These are phyloP conservation scores for Candida sphagnicola DNA, from an alignment of 805 yeast genomes.

Conservation along the genomic window DNA sequence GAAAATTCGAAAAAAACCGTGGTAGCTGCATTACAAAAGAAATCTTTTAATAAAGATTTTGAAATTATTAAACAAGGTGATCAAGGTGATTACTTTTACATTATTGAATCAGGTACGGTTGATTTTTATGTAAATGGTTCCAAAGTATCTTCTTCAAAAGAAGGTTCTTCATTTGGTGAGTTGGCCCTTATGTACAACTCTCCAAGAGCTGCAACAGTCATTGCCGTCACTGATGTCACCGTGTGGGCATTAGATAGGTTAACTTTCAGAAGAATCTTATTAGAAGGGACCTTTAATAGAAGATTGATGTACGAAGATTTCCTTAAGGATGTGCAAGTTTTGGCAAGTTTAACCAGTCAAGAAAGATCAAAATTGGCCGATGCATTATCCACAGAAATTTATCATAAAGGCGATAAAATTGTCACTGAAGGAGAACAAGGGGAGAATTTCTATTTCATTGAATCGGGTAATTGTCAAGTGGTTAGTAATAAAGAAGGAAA, in stretches of 20 bases:
- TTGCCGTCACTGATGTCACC: conserved; percentile 65
- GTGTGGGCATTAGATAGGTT: conserved; percentile 90
- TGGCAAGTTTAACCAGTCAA: conserved; percentile 65
- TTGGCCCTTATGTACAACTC: conserved; percentile 96
- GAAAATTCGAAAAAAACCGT: conserved; percentile 72
- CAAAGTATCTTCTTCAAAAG: conserved; percentile 69
- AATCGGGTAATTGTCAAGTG: conserved; percentile 81
- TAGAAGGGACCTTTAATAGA: conserved; percentile 88
- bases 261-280: conserved; percentile 85
- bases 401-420: conserved; percentile 66
- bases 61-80: conserved; percentile 87
- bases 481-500: conserved; percentile 57
- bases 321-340: conserved; percentile 79
- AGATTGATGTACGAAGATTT: conserved; percentile 88
- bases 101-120: conserved; percentile 80
- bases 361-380: conserved; percentile 93
- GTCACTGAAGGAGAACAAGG: conserved; percentile 78
- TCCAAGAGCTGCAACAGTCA: conserved; percentile 94
- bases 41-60: conserved; percentile 51
- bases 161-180: conserved; percentile 94
- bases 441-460: conserved; percentile 43
- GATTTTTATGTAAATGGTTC: conserved; percentile 71
- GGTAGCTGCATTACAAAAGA: conserved; percentile 78
- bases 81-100: conserved; percentile 89
- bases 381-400: conserved; percentile 78